Conservation (phyloP, 2,329 filamentous ascomycete genomes). For the Colletotrichum caudatum region DNA sequence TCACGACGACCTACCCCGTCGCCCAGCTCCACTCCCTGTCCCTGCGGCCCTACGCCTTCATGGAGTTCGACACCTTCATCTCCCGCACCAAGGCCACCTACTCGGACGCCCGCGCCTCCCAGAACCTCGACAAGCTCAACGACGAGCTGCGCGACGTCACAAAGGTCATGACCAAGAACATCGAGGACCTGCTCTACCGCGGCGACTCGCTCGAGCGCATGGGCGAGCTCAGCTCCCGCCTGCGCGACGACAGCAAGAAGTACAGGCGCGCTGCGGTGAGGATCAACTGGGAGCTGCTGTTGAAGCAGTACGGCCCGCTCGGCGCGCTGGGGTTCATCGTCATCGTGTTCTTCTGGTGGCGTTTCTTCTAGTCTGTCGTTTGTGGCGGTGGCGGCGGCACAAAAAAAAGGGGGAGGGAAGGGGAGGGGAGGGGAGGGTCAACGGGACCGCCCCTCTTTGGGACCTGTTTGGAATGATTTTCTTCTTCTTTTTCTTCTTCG, state of each 20-base stretch:
- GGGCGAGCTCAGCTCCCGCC: constrained; percentile 89
- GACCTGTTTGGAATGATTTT: background rate
- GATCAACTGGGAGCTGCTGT: constrained; percentile 97
- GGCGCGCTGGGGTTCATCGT: constrained; percentile 85
- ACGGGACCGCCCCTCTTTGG: background rate
- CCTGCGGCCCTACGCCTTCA: constrained; percentile 93
- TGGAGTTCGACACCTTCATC: constrained; percentile 99
- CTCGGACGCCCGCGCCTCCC: constrained; percentile 88
- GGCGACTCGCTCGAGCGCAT: constrained; percentile 96
- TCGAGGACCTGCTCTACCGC: constrained; percentile 95
- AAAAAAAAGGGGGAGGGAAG: too few relatives aligned
- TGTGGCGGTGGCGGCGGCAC: background rate
- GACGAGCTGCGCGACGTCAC: constrained; percentile 98
- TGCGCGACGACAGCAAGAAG: constrained; percentile 94
- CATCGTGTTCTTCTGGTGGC: constrained; percentile 89
- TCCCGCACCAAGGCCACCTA: constrained; percentile 92
- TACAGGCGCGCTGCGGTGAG: constrained; percentile 91
- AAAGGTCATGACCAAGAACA: constrained; percentile 99
- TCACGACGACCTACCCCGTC: constrained; percentile 84
- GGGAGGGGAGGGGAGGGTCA: background rate
- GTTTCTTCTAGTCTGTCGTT: constrained; percentile 76
- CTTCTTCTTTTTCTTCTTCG: too few relatives aligned
- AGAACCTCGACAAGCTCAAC: constrained; percentile 95
- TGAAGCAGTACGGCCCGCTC: constrained; percentile 97
- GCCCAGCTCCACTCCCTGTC: constrained; percentile 78